phyloP scores from a whole-genome alignment of 2,329 filamentous ascomycete genomes.

The Nemania diffusa region DNA sequence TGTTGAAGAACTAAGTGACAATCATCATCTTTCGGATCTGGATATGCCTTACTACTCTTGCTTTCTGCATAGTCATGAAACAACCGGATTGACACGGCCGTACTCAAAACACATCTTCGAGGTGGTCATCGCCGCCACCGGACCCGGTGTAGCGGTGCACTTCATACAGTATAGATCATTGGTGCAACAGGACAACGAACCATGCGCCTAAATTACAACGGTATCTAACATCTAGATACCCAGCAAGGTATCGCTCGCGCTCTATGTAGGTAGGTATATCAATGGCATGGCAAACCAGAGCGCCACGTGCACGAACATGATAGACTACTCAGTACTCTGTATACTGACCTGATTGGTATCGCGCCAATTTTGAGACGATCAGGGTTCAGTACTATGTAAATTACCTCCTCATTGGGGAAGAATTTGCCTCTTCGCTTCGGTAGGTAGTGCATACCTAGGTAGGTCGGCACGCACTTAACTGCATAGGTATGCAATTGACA shows the following conservation, averaged over 20 bases:
- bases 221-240: background rate
- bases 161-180: background rate
- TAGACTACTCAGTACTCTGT: background rate
- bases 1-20: no score
- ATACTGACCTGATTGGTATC: background rate
- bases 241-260: background rate
- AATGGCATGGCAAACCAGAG: background rate
- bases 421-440: no score
- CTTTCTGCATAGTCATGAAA: conserved; percentile 17
- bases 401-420: no score
- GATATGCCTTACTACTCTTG: background rate
- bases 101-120: conserved; percentile 18
- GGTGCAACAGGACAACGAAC: background rate
- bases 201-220: background rate
- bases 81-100: conserved; percentile 4
- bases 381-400: background rate
- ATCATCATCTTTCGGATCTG: no score
- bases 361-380: no score
- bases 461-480: background rate
- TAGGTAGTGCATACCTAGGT: background rate
- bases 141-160: conserved; percentile 3
- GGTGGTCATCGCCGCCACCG: background rate
- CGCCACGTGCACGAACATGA: background rate
- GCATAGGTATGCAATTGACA: no score
- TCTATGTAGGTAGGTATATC: no score